Evolutionary conservation across 2,329 filamentous ascomycete genomes (phyloP), one percentile per base, ranked within the genome.

Genomic region (Neonectria ditissima): DNA sequence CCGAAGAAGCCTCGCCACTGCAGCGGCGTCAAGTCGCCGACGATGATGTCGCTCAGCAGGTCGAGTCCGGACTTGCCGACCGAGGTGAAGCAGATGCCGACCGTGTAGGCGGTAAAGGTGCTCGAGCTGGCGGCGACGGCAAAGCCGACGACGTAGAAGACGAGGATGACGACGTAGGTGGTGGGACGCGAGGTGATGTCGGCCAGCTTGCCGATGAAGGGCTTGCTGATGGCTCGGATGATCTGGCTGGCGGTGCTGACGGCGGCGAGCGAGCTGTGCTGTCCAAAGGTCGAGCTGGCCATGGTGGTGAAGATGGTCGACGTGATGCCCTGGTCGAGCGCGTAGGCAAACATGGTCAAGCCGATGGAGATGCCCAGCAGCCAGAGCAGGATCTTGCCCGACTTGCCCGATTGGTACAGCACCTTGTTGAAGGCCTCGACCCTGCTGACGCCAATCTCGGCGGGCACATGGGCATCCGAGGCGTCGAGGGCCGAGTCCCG

Each of bases 391-490:
- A 76, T 63, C 68, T 76, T 78, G 56, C 77, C 77, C 5, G 68
- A 71, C 48, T 60, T 72, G 51, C 78, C 78, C 1, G 78, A 79
- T 68, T 77, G 72, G 70, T 80, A 79, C 26, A 80, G 73, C 2
- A 78, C 77, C 70, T 77, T 78, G 74, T 79, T 80, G 68, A 80
- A 80, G 61, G 78, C 78, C 67, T 80, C 77, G 48, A 79, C 77
- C 24, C 69, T 73, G 57, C 72, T 75, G 18, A 80, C 78, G 22
- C 78, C 78, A 22, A 73, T 70, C 24, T 66, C 70, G 41, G 18
- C 18, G 9, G 41, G 22, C 30, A 53, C 45, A 20, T 34, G 26
- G n/a, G 39, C 10, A 18, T 45, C 24, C 9, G 18, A 20, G 16
- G 14, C 18, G 41, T 8, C 20, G 20, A 26, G 43, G 22, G 13